Conservation (phyloP, 768 basidiomycete genomes). For the Kwoniella pini region DNA sequence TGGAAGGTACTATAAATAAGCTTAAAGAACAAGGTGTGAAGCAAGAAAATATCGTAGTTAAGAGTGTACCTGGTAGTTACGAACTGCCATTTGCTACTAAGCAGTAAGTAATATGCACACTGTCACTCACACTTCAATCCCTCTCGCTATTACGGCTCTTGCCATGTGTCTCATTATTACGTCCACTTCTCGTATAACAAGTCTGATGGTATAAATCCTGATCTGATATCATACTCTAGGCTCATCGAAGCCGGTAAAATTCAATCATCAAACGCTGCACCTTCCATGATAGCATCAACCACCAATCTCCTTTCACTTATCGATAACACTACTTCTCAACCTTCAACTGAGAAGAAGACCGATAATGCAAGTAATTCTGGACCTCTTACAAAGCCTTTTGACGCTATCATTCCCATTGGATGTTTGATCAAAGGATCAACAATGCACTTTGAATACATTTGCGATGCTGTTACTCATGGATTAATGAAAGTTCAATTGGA, state of each 20-base stretch:
- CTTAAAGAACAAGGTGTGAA: conserved; percentile 84
- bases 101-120: conserved; percentile 64
- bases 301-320: conserved; percentile 58
- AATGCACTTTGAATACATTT: conserved; percentile 99
- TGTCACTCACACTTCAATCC: conserved; percentile 8
- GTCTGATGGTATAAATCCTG: no score
- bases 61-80: conserved; percentile 91
- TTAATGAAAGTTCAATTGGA: conserved; percentile 95
- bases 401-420: conserved; percentile 95
- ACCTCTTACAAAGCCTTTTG: conserved; percentile 64
- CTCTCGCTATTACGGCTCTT: no score
- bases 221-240: conserved; percentile 56
- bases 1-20: conserved; percentile 75
- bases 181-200: no score
- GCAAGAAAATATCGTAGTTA: conserved; percentile 82
- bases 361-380: conserved; percentile 1
- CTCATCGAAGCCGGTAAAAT: conserved; percentile 84
- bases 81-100: conserved; percentile 85
- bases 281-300: conserved; percentile 70
- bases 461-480: conserved; percentile 86
- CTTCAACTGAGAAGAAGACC: conserved; percentile 52
- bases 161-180: no score
- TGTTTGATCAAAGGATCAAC: conserved; percentile 97
- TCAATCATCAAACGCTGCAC: conserved; percentile 73
- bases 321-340: conserved; percentile 59